Evolutionary conservation across 2,329 filamentous ascomycete species (phyloP).

Genomic region (Verticillium albo-atrum): DNA sequence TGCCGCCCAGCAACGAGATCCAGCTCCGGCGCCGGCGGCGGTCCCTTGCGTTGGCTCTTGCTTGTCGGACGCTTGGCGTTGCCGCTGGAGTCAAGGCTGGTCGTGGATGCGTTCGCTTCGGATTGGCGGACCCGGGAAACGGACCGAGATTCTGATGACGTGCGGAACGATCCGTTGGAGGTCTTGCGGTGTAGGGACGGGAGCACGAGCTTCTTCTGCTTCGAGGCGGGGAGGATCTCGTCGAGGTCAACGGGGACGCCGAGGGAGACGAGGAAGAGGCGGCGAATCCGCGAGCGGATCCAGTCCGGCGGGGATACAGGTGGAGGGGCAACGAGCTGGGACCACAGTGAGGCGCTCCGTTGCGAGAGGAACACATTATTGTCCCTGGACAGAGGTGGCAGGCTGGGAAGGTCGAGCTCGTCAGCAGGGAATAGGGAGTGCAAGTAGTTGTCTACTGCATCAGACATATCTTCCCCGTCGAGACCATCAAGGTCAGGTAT

Average conservation of each 20-base stretch:
- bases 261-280: conserved; percentile 90
- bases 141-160: conserved; percentile 50
- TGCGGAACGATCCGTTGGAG: conserved; percentile 47
- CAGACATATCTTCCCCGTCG: conserved; percentile 54
- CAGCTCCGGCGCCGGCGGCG: conserved; percentile 66
- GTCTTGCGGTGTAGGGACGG: conserved; percentile 64
- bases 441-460: conserved; percentile 62
- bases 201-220: conserved; percentile 95
- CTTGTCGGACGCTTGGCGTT: conserved; percentile 34
- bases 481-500: conserved; percentile 65
- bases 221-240: conserved; percentile 93
- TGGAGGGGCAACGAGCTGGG: conserved; percentile 90
- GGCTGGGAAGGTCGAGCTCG: conserved; percentile 44
- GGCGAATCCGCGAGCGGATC: conserved; percentile 92
- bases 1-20: conserved; percentile 76
- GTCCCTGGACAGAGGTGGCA: conserved; percentile 47
- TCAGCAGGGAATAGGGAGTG: conserved; percentile 60
- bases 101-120: conserved; percentile 49
- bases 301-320: conserved; percentile 94
- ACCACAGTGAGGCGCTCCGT: conserved; percentile 88
- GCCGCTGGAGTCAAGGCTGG: conserved; percentile 56
- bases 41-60: conserved; percentile 45
- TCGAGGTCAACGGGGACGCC: conserved; percentile 95
- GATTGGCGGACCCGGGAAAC: conserved; percentile 40
- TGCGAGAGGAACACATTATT: conserved; percentile 75